A percentile compares a stretch with the other conserved stretches of the same genome.
These are phyloP conservation scores for Phytophthora brassicae DNA, from an alignment of 352 stramenopile species.

Conservation along the genomic window DNA sequence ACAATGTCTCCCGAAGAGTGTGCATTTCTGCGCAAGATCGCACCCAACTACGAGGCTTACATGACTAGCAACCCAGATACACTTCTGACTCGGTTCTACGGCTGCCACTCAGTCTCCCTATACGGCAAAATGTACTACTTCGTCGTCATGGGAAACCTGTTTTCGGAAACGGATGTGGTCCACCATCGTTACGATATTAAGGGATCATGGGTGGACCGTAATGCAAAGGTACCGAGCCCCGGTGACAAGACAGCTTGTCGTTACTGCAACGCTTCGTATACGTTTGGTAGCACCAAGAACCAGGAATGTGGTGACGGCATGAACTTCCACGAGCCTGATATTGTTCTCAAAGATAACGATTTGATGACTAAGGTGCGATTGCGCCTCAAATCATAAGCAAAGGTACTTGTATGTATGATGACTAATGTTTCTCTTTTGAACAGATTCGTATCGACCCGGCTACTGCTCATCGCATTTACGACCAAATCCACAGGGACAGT, in stretches of 20 bases:
- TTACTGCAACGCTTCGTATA: conserved; percentile 89
- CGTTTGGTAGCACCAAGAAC: conserved; percentile 83
- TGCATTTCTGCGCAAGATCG: conserved; percentile 85
- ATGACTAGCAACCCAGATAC: conserved; percentile 82
- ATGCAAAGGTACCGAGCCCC: conserved; percentile 78
- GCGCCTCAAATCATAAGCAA: background rate
- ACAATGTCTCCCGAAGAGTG: conserved; percentile 90
- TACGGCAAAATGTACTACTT: conserved; percentile 94
- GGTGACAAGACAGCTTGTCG: conserved; percentile 81
- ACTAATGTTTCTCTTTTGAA: conserved; percentile 7
- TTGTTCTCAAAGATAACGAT: conserved; percentile 89
- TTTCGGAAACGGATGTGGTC: conserved; percentile 83
- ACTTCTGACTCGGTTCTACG: conserved; percentile 89
- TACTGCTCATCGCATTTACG: conserved; percentile 83
- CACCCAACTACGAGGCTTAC: conserved; percentile 84
- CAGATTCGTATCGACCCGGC: conserved; percentile 79
- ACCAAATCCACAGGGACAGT: conserved; percentile 88
- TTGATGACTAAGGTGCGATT: conserved; percentile 79
- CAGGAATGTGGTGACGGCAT: conserved; percentile 84
- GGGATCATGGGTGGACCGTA: conserved; percentile 88
- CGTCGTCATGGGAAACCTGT: conserved; percentile 92
- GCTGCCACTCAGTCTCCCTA: conserved; percentile 85
- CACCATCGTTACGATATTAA: conserved; percentile 93
- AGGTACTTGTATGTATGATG: background rate
- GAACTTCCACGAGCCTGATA: conserved; percentile 89